phyloP scores from a whole-genome alignment of 192 early-diverging fungal genomes.

The Podila epigama region DNA sequence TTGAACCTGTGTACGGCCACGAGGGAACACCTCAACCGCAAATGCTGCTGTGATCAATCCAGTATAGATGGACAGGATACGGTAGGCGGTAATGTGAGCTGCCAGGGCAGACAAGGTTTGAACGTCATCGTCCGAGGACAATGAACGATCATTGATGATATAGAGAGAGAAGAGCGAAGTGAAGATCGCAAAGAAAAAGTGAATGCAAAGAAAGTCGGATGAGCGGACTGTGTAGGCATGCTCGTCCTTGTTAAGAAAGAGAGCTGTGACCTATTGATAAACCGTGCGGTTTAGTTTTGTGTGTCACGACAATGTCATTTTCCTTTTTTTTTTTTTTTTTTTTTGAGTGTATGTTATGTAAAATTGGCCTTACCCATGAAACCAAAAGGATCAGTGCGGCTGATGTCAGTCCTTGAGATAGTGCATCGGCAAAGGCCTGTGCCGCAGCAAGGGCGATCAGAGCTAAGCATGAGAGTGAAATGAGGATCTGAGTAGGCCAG shows the following conservation, averaged over 20 bases:
- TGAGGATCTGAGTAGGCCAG: constrained; percentile 30
- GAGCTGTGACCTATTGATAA: constrained; percentile 12
- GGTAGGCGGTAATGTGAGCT: background rate
- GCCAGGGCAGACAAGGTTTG: background rate
- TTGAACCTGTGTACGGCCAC: constrained; percentile 17
- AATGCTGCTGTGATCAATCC: constrained; percentile 9
- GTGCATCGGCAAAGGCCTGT: background rate
- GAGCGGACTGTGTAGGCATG: constrained; percentile 28
- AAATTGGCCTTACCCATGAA: constrained; percentile 34
- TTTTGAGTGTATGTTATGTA: too few relatives aligned
- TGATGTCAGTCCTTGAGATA: background rate
- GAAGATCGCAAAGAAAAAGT: background rate
- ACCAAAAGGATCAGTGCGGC: background rate
- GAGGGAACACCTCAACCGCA: constrained; percentile 22
- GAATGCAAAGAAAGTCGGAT: constrained; percentile 18
- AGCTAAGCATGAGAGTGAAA: constrained; percentile 3
- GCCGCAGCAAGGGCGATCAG: background rate
- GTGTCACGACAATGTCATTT: too few relatives aligned
- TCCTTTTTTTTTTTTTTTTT: too few relatives aligned
- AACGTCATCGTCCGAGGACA: background rate
- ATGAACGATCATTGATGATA: constrained; percentile 6
- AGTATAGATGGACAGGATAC: background rate
- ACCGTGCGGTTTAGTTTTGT: background rate
- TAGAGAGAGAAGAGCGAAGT: constrained; percentile 3
- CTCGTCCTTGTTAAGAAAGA: constrained; percentile 13